Conservation (phyloP, 148 eudicot genomes). For the Dianthus caryophyllus region DNA sequence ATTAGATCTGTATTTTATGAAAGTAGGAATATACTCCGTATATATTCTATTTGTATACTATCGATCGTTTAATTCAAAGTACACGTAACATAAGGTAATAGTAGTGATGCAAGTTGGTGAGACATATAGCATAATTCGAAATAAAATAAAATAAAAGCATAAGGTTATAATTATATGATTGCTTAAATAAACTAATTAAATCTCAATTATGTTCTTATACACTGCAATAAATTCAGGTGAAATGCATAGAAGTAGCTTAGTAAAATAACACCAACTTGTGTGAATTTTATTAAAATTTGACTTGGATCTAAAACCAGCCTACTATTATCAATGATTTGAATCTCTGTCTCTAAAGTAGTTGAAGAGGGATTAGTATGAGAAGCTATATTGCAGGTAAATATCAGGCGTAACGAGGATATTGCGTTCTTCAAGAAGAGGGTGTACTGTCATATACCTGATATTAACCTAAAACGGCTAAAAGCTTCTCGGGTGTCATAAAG, state of each 20-base stretch:
- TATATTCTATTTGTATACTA: too few relatives aligned
- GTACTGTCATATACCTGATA: too few relatives aligned
- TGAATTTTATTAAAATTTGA: background rate
- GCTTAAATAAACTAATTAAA: background rate
- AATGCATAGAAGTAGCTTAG: constrained; percentile 1
- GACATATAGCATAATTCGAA: constrained; percentile 9
- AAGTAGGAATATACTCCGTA: background rate
- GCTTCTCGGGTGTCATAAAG: too few relatives aligned
- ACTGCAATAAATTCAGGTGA: background rate
- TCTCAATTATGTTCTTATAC: background rate
- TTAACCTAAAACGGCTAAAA: too few relatives aligned
- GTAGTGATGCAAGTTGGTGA: background rate
- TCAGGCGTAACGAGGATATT: too few relatives aligned
- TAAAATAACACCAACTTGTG: background rate
- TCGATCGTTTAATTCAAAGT: background rate
- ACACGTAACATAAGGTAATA: background rate
- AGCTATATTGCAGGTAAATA: too few relatives aligned
- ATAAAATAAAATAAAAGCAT: too few relatives aligned
- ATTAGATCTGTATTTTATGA: background rate
- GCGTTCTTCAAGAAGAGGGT: too few relatives aligned
- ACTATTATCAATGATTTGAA: constrained; percentile 1
- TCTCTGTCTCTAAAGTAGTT: background rate
- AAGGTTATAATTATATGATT: background rate
- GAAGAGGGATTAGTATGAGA: too few relatives aligned
- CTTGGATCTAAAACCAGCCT: background rate